Evolutionary conservation across 371 early-diverging fungal genomes (phyloP).

Genomic region (Coemansia sp.): DNA sequence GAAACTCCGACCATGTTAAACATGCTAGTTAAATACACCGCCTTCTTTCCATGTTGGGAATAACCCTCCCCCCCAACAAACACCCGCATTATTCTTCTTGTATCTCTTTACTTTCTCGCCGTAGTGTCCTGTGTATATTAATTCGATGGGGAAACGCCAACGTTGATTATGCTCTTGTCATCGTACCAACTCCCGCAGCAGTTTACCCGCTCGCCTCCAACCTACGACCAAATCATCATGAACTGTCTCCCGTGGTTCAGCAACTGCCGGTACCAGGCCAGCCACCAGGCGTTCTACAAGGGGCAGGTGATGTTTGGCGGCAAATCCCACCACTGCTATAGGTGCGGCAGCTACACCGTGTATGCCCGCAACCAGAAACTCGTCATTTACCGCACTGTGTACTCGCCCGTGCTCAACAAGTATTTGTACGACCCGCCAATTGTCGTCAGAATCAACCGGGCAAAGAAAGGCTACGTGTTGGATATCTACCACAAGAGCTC

Average conservation of each 20-base stretch:
- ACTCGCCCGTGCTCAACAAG: background rate
- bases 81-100: no score
- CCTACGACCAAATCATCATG: background rate
- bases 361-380: background rate
- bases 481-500: background rate
- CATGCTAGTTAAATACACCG: no score
- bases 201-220: background rate
- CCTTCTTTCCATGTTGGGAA: no score
- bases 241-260: constrained; percentile 1
- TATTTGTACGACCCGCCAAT: background rate
- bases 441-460: background rate
- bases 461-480: background rate
- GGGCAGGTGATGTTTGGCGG: background rate
- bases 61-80: no score
- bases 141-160: no score
- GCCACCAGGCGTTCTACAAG: background rate
- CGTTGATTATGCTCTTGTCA: background rate
- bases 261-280: background rate
- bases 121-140: no score
- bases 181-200: background rate
- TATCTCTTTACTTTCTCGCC: no score
- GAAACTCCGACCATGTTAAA: no score
- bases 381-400: background rate
- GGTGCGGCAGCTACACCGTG: background rate
- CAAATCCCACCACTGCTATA: background rate